Percentiles rank a stretch among this genome's conserved stretches.
phyloP scores from a whole-genome alignment of 2,329 filamentous ascomycete species.

The Hypoxylon sp. region DNA sequence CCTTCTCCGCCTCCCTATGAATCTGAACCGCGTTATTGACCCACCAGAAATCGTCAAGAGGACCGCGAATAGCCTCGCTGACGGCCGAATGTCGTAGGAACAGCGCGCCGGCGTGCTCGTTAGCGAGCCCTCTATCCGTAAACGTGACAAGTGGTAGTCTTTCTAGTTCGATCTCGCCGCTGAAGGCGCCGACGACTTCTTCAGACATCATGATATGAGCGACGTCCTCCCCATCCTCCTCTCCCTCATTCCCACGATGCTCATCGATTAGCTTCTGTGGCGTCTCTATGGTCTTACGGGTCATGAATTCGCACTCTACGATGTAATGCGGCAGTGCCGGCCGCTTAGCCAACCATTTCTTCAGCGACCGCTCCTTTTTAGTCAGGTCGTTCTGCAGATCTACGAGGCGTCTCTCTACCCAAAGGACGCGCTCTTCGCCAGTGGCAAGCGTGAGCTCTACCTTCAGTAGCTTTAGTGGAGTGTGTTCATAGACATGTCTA shows the following conservation, averaged over 20 bases:
- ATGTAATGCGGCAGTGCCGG: constrained; percentile 43
- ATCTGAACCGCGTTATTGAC: constrained; percentile 24
- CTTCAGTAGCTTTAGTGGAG: constrained; percentile 34
- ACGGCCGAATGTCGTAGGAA: constrained; percentile 43
- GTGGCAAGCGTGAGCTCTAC: constrained; percentile 39
- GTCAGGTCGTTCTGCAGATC: constrained; percentile 23
- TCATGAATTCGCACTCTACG: constrained; percentile 47
- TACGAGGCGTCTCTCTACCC: constrained; percentile 44
- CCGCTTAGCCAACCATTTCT: constrained; percentile 39
- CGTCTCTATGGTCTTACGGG: constrained; percentile 8
- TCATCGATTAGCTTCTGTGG: background rate
- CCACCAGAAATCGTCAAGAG: constrained; percentile 46
- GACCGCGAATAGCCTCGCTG: constrained; percentile 9
- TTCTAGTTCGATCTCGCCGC: constrained; percentile 28
- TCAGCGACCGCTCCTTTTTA: constrained; percentile 8
- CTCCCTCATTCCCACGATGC: background rate
- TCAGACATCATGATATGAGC: background rate
- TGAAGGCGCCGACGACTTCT: constrained; percentile 17
- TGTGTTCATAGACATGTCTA: constrained; percentile 27
- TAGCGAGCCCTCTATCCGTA: constrained; percentile 44
- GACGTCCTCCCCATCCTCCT: background rate
- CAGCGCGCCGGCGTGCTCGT: constrained; percentile 41
- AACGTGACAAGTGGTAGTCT: constrained; percentile 39
- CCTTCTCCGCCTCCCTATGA: constrained; percentile 34
- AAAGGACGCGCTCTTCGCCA: constrained; percentile 41